Conservation (phyloP, 106 monocot species). For the Acanthochlamys bracteata region DNA sequence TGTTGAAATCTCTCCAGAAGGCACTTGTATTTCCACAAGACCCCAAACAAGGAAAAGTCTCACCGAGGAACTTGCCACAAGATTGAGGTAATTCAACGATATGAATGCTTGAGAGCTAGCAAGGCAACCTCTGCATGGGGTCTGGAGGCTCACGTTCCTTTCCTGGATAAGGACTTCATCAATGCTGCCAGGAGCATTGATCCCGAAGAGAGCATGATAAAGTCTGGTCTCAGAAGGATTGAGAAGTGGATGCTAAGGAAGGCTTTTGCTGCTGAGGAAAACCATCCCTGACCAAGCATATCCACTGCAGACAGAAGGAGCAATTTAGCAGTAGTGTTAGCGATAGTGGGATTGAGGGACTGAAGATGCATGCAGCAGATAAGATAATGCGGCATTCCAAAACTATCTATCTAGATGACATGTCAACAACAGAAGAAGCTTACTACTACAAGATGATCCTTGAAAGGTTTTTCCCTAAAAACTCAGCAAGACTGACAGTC, state of each 20-base stretch:
- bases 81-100: conserved; percentile 58
- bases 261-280: conserved; percentile 55
- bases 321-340: conserved; percentile 69
- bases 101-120: conserved; percentile 59
- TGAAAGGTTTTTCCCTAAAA: conserved; percentile 57
- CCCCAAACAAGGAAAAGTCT: conserved; percentile 60
- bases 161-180: conserved; percentile 63
- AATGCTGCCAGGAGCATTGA: conserved; percentile 56
- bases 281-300: conserved; percentile 55
- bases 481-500: conserved; percentile 48
- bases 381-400: conserved; percentile 51
- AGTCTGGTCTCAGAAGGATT: conserved; percentile 36
- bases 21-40: conserved; percentile 65
- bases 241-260: conserved; percentile 62
- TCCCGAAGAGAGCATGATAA: conserved; percentile 55
- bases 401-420: conserved; percentile 42
- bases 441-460: conserved; percentile 56
- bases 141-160: conserved; percentile 48
- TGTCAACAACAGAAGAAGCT: conserved; percentile 52
- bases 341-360: conserved; percentile 59
- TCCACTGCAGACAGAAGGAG: conserved; percentile 61
- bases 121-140: conserved; percentile 61
- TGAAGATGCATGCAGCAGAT: conserved; percentile 49
- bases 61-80: conserved; percentile 54
- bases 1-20: conserved; percentile 63